Conservation (phyloP, 2,329 filamentous ascomycete species). For the Aspergillus versicolor region DNA sequence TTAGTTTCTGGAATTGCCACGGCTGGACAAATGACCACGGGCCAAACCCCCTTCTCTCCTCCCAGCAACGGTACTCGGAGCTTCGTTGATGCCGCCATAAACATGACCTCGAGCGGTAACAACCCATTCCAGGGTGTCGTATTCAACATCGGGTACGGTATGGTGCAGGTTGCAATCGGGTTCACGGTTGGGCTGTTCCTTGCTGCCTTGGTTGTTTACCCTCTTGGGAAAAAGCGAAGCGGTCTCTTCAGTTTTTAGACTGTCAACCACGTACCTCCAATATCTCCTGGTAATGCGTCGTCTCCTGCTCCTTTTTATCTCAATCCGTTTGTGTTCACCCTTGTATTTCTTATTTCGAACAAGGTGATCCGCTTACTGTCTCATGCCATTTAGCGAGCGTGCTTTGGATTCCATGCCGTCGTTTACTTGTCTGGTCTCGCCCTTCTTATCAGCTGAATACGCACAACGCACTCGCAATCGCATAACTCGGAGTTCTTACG, state of each 20-base stretch:
- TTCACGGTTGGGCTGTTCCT: slow-evolving; percentile 51
- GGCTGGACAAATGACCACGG: slow-evolving; percentile 54
- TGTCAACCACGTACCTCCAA: neutral
- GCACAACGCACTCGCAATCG: neutral
- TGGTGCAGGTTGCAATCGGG: slow-evolving; percentile 52
- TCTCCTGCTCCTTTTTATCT: neutral
- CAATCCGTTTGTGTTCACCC: neutral
- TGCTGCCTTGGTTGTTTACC: slow-evolving; percentile 50
- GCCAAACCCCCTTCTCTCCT: slow-evolving; percentile 37
- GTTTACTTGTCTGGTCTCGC: neutral
- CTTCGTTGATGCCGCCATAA: slow-evolving; percentile 30
- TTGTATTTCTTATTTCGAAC: neutral
- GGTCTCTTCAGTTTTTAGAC: slow-evolving; percentile 48
- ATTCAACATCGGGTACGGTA: slow-evolving; percentile 49
- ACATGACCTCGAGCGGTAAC: slow-evolving; percentile 18
- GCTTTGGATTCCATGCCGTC: neutral
- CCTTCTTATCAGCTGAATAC: neutral
- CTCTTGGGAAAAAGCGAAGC: slow-evolving; percentile 49
- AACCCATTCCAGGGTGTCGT: slow-evolving; percentile 27
- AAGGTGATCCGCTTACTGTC: neutral
- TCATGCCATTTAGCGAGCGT: neutral
- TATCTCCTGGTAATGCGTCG: neutral
- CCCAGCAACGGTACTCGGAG: slow-evolving; percentile 43
- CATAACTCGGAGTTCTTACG: neutral
- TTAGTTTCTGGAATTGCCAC: slow-evolving; percentile 59